These are phyloP conservation scores for Aspergillus sp. DNA, from an alignment of 2,329 filamentous ascomycete genomes.

Conservation along the genomic window DNA sequence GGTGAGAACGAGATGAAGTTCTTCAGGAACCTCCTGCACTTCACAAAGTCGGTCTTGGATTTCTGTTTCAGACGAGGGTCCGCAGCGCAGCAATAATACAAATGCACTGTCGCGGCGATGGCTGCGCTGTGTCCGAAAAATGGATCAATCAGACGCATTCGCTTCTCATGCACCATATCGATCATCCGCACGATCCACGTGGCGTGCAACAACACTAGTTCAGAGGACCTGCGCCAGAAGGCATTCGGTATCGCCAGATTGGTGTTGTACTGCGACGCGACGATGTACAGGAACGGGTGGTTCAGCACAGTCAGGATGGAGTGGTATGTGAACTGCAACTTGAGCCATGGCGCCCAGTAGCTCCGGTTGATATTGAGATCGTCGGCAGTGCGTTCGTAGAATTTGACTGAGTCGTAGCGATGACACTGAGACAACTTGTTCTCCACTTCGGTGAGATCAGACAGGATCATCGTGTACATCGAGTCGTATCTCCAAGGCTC, in stretches of 20 bases:
- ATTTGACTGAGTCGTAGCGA: conserved; percentile 54
- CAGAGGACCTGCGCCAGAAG: conserved; percentile 54
- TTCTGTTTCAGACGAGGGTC: conserved; percentile 51
- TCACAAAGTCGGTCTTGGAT: conserved; percentile 53
- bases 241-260: conserved; percentile 55
- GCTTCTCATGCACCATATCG: conserved; percentile 54
- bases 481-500: conserved; percentile 55
- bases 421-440: conserved; percentile 48
- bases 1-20: conserved; percentile 49
- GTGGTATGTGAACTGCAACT: conserved; percentile 55
- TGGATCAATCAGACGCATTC: conserved; percentile 50
- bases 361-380: conserved; percentile 47
- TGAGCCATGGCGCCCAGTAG: conserved; percentile 55
- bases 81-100: conserved; percentile 55
- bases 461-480: conserved; percentile 51
- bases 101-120: conserved; percentile 54
- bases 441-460: conserved; percentile 53
- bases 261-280: conserved; percentile 52
- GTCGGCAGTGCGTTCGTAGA: conserved; percentile 50
- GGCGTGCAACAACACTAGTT: conserved; percentile 51
- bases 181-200: conserved; percentile 57
- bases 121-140: conserved; percentile 54
- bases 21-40: conserved; percentile 51
- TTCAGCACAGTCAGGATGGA: conserved; percentile 53
- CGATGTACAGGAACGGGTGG: conserved; percentile 55